Conservation (phyloP, 176 grass and related monocot species). For the Oryza brachyantha region DNA sequence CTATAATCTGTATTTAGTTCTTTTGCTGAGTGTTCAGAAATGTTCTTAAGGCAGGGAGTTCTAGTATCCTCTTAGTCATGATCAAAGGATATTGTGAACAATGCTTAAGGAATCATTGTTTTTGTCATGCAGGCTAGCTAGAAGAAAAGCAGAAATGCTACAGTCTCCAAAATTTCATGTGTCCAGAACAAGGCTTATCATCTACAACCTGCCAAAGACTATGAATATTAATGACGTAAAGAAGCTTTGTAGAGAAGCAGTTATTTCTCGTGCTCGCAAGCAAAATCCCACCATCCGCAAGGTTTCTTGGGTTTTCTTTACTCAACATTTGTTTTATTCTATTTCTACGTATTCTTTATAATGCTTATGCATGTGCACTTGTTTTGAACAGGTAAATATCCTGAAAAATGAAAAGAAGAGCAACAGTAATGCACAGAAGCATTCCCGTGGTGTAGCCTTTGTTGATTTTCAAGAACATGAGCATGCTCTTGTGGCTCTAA, state of each 20-base stretch:
- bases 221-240: conserved; percentile 84
- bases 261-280: conserved; percentile 73
- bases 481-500: conserved; percentile 87
- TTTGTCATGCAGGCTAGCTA: conserved; percentile 53
- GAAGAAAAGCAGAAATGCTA: conserved; percentile 86
- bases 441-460: conserved; percentile 89
- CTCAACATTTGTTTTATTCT: conserved; percentile 8
- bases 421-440: conserved; percentile 53
- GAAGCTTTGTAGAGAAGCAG: conserved; percentile 90
- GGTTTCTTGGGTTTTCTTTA: conserved; percentile 42
- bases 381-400: conserved; percentile 71
- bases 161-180: conserved; percentile 97
- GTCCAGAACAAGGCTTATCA: conserved; percentile 84
- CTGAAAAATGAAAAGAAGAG: conserved; percentile 84
- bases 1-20: background rate
- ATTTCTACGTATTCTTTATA: background rate
- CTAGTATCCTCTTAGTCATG: conserved; percentile 4
- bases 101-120: conserved; percentile 14
- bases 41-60: background rate
- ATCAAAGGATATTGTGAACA: conserved; percentile 6
- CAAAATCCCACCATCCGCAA: conserved; percentile 90
- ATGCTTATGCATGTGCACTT: conserved; percentile 13
- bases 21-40: background rate
- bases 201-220: conserved; percentile 96
- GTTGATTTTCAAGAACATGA: conserved; percentile 98